Percentiles rank a stretch among this genome's conserved stretches.
These are phyloP conservation scores for Thielaviopsis euricoi DNA, from an alignment of 2,329 filamentous ascomycete genomes.

Conservation along the genomic window DNA sequence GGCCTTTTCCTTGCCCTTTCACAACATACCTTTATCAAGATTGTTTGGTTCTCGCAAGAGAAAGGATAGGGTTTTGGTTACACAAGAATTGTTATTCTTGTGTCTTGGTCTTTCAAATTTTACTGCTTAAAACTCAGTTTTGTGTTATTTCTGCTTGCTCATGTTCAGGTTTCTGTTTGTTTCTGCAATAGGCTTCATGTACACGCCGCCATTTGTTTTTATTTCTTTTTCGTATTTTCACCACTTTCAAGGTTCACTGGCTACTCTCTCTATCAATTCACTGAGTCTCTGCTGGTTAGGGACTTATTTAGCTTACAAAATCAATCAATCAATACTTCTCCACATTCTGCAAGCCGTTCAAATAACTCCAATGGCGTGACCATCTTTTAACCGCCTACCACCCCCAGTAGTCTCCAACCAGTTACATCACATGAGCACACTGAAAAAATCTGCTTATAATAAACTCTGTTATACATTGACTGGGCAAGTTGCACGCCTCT, in stretches of 20 bases:
- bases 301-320: not conserved
- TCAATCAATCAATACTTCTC: too few relatives aligned
- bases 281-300: not conserved
- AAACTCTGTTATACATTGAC: not conserved
- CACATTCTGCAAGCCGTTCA: too few relatives aligned
- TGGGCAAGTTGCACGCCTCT: not conserved
- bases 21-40: not conserved
- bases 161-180: not conserved
- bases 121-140: not conserved
- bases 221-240: not conserved
- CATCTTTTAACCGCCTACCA: not conserved
- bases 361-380: not conserved
- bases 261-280: not conserved
- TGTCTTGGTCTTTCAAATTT: not conserved
- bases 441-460: not conserved
- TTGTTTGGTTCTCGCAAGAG: conserved; percentile 2
- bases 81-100: conserved; percentile 7
- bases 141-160: not conserved
- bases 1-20: conserved; percentile 10
- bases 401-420: not conserved
- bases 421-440: not conserved
- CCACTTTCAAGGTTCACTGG: not conserved
- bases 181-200: not conserved
- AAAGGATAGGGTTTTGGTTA: not conserved
- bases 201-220: not conserved